Conservation (phyloP, 257 asterid species). For the Scutellaria galericulata region DNA sequence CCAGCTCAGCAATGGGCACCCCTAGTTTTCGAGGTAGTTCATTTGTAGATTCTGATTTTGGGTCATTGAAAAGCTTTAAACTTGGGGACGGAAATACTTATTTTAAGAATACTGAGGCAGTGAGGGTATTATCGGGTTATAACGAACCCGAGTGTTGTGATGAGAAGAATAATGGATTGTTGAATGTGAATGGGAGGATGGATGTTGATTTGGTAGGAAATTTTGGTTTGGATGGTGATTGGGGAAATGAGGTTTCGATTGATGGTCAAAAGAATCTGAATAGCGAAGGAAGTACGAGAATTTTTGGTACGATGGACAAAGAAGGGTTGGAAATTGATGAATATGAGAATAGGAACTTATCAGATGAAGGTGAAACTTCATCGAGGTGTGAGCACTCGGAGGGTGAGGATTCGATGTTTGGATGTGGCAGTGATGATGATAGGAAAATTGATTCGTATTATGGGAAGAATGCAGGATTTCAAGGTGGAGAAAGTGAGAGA, state of each 20-base stretch:
- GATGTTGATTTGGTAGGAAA: constrained; percentile 44
- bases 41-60: constrained; percentile 66
- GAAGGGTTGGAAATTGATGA: constrained; percentile 41
- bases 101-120: constrained; percentile 42
- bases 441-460: constrained; percentile 42
- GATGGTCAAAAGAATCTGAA: constrained; percentile 31
- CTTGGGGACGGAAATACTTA: constrained; percentile 58
- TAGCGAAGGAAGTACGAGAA: constrained; percentile 17
- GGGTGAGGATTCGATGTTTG: constrained; percentile 87
- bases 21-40: constrained; percentile 68
- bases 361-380: constrained; percentile 56
- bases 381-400: constrained; percentile 71
- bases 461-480: constrained; percentile 33
- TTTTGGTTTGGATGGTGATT: constrained; percentile 45
- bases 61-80: constrained; percentile 64
- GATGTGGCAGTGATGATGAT: constrained; percentile 67
- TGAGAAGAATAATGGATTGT: constrained; percentile 37
- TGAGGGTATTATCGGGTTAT: constrained; percentile 45
- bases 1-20: constrained; percentile 88
- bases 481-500: constrained; percentile 39
- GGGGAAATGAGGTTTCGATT: constrained; percentile 38
- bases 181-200: constrained; percentile 39
- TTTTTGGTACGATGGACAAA: constrained; percentile 31
- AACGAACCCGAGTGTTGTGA: constrained; percentile 36
- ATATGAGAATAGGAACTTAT: constrained; percentile 45